Conservation (phyloP, 768 basidiomycete genomes). For the Leccinum longicurvipes region DNA sequence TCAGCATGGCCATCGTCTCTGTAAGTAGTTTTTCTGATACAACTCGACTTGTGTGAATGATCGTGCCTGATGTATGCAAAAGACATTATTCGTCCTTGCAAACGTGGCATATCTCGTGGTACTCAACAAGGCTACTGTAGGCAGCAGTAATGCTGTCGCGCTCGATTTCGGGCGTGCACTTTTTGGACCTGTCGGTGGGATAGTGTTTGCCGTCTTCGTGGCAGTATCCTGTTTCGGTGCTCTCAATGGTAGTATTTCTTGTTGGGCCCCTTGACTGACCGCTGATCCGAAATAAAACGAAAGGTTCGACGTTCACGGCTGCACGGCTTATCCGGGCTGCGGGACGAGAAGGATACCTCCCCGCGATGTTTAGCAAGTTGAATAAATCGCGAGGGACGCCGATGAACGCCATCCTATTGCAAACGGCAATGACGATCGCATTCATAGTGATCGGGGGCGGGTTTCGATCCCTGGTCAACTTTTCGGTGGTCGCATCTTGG, state of each 20-base stretch:
- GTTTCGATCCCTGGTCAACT: slow-evolving; percentile 85
- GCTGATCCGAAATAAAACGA: slow-evolving; percentile 10
- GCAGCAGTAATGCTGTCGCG: slow-evolving; percentile 81
- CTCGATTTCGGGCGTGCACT: slow-evolving; percentile 88
- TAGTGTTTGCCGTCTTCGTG: slow-evolving; percentile 85
- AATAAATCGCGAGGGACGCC: slow-evolving; percentile 79
- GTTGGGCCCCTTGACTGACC: not conserved
- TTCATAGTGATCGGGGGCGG: slow-evolving; percentile 89
- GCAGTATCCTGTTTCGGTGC: slow-evolving; percentile 96
- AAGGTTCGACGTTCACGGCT: slow-evolving; percentile 70
- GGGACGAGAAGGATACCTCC: slow-evolving; percentile 84
- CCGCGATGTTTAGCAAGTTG: slow-evolving; percentile 75
- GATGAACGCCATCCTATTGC: slow-evolving; percentile 80
- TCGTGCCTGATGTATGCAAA: not conserved
- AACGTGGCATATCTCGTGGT: slow-evolving; percentile 93
- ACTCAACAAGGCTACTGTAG: slow-evolving; percentile 74
- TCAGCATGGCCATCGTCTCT: slow-evolving; percentile 82
- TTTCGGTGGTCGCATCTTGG: slow-evolving; percentile 85
- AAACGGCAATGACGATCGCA: slow-evolving; percentile 65
- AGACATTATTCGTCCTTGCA: slow-evolving; percentile 75
- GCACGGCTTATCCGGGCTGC: slow-evolving; percentile 88
- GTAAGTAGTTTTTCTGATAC: slow-evolving; percentile 38
- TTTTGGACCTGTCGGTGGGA: slow-evolving; percentile 84
- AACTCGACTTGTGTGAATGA: not conserved
- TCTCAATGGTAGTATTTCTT: slow-evolving; percentile 63